Evolutionary conservation across 169 alveolate genomes (phyloP).

Genomic region (Sarcocystis neurona): DNA sequence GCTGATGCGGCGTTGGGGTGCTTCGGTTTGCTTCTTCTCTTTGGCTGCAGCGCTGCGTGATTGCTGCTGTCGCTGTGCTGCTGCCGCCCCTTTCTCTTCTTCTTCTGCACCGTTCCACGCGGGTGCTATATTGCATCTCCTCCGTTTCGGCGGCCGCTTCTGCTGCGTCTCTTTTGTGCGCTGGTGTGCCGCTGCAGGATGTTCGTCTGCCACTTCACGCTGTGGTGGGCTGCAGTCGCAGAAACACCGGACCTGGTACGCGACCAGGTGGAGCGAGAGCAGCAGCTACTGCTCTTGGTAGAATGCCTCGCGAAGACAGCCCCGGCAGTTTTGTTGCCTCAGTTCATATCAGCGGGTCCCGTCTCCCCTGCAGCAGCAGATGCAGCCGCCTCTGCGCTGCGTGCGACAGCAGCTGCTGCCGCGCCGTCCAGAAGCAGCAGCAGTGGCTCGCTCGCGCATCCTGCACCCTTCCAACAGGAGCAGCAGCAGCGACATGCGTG

Average conservation of each 20-base stretch:
- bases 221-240: slow-evolving; percentile 15
- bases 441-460: not conserved
- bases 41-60: too few relatives aligned
- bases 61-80: too few relatives aligned
- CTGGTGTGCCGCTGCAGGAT: not conserved
- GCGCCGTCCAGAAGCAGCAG: not conserved
- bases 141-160: too few relatives aligned
- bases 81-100: too few relatives aligned
- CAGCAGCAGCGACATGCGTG: not conserved
- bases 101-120: too few relatives aligned
- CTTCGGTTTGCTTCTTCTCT: too few relatives aligned
- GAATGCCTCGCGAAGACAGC: not conserved
- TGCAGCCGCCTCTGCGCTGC: not conserved
- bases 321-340: not conserved
- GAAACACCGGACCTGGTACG: slow-evolving; percentile 13
- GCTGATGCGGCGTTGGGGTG: too few relatives aligned
- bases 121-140: too few relatives aligned
- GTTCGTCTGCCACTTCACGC: slow-evolving; percentile 8
- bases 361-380: not conserved
- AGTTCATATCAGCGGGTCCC: not conserved
- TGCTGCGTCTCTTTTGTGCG: too few relatives aligned
- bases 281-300: slow-evolving; percentile 2
- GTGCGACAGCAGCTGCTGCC: not conserved
- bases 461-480: not conserved
- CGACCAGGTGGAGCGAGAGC: slow-evolving; percentile 30